Conservation (phyloP, 768 basidiomycete species). For the Termitomyces sp. region DNA sequence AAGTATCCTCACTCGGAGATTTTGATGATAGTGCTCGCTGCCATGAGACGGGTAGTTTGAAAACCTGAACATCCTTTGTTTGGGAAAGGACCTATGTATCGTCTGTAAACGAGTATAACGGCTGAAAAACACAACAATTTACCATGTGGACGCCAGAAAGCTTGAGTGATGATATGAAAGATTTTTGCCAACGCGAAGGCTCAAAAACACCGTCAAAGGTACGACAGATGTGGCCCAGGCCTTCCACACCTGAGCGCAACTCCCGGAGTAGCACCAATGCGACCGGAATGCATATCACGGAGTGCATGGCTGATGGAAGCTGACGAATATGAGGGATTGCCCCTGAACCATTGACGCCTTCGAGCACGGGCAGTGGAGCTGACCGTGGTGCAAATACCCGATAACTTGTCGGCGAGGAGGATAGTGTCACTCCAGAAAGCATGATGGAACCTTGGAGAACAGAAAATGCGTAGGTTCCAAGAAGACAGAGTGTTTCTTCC, state of each 20-base stretch:
- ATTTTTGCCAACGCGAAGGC: slow-evolving; percentile 42
- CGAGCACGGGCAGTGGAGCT: slow-evolving; percentile 64
- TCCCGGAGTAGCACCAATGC: slow-evolving; percentile 57
- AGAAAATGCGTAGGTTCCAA: slow-evolving; percentile 61
- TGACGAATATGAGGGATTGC: slow-evolving; percentile 9
- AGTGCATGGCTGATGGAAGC: slow-evolving; percentile 16
- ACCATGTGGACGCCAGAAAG: slow-evolving; percentile 51
- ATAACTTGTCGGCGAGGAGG: slow-evolving; percentile 37
- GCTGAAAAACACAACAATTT: slow-evolving; percentile 14
- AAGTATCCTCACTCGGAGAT: slow-evolving; percentile 10
- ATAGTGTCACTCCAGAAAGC: slow-evolving; percentile 52
- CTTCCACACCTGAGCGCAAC: slow-evolving; percentile 58
- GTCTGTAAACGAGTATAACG: neutral
- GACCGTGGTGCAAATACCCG: slow-evolving; percentile 74
- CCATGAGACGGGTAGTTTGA: slow-evolving; percentile 37
- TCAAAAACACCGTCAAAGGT: slow-evolving; percentile 63
- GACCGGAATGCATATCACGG: slow-evolving; percentile 14
- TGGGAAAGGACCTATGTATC: slow-evolving; percentile 28
- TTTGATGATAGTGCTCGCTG: slow-evolving; percentile 25
- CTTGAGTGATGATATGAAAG: slow-evolving; percentile 31
- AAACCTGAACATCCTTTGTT: slow-evolving; percentile 35
- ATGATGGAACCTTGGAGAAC: slow-evolving; percentile 61
- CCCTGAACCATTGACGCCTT: slow-evolving; percentile 16
- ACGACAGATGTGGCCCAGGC: slow-evolving; percentile 59
- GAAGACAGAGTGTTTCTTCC: slow-evolving; percentile 57